These are phyloP conservation scores for Paecilomyces sp. DNA, from an alignment of 2,329 filamentous ascomycete genomes.

Conservation along the genomic window DNA sequence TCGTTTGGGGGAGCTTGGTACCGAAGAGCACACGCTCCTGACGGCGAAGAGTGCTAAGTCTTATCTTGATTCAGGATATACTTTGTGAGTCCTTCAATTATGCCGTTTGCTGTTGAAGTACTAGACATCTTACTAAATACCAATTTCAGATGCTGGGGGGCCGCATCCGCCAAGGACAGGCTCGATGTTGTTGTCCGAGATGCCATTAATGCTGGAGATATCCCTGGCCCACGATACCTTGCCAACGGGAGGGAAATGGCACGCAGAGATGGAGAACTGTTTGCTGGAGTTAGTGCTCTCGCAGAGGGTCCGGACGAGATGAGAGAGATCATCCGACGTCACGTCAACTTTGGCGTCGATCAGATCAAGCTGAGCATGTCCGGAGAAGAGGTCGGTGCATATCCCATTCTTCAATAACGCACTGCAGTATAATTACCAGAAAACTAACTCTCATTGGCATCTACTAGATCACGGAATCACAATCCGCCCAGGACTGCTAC, in stretches of 20 bases:
- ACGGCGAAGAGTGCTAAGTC: conserved; percentile 38
- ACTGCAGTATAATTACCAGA: not conserved
- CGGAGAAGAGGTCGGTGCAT: conserved; percentile 25
- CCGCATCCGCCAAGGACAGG: conserved; percentile 40
- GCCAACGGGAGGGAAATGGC: conserved; percentile 46
- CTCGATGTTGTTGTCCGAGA: conserved; percentile 43
- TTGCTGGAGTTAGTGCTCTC: conserved; percentile 36
- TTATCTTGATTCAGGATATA: conserved; percentile 45
- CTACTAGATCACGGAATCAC: conserved; percentile 18
- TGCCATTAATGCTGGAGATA: conserved; percentile 42
- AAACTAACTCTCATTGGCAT: not conserved
- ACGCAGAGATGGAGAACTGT: conserved; percentile 37
- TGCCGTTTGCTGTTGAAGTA: not conserved
- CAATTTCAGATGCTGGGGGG: conserved; percentile 34
- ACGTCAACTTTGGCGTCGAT: conserved; percentile 34
- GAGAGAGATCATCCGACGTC: conserved; percentile 31
- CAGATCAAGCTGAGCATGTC: conserved; percentile 41
- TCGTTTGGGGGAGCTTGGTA: conserved; percentile 32
- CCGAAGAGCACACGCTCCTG: conserved; percentile 44
- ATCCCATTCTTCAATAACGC: conserved; percentile 9
- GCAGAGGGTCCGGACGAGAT: conserved; percentile 37
- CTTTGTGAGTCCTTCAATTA: conserved; percentile 27
- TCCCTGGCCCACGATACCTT: conserved; percentile 42
- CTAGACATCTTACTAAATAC: not conserved
- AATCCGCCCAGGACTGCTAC: conserved; percentile 39